Conservation (phyloP, 306 rosid species). For the Purshia tridentata region DNA sequence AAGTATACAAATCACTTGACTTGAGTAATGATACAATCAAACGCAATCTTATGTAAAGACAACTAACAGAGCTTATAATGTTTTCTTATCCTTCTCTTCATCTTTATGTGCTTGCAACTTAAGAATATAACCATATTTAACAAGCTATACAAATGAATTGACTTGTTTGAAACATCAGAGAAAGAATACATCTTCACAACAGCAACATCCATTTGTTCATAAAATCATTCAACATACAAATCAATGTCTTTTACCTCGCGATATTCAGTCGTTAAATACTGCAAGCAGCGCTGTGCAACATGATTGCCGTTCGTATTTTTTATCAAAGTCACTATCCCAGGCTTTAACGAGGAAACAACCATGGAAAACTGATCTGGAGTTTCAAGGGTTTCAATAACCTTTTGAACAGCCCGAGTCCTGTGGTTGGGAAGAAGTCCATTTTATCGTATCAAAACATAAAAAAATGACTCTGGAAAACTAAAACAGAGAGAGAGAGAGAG, state of each 20-base stretch:
- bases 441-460: neutral
- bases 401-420: constrained; percentile 68
- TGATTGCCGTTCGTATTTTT: constrained; percentile 57
- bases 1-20: neutral
- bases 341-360: constrained; percentile 47
- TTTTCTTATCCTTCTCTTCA: neutral
- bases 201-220: neutral
- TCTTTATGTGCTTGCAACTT: neutral
- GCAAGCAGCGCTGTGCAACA: constrained; percentile 60
- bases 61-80: neutral
- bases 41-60: neutral
- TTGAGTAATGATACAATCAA: neutral
- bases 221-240: neutral
- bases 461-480: neutral
- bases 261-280: constrained; percentile 38
- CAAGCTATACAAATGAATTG: neutral
- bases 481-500: constrained; percentile 17
- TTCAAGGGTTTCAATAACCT: constrained; percentile 59
- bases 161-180: constrained; percentile 6
- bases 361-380: constrained; percentile 44
- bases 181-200: constrained; percentile 7
- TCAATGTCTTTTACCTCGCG: constrained; percentile 35
- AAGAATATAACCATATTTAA: too few species aligned
- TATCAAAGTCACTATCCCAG: constrained; percentile 44
- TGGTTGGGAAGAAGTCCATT: constrained; percentile 16